These are phyloP conservation scores for Zoysia japonica DNA, from an alignment of 176 grass and related monocot species.

Conservation along the genomic window DNA sequence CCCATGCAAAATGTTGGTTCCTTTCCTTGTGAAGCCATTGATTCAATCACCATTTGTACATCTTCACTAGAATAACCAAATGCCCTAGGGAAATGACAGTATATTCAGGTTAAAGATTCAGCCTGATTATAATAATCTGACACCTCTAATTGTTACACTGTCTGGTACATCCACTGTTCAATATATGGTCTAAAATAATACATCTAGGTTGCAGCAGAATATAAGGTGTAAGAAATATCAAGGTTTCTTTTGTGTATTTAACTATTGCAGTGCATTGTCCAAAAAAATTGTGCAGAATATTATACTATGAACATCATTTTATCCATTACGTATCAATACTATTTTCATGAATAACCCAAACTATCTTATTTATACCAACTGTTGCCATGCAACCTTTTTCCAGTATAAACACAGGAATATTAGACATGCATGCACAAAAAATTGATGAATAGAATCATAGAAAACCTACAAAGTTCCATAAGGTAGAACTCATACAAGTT, in stretches of 20 bases:
- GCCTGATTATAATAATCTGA: slow-evolving; percentile 26
- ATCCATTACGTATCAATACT: background rate
- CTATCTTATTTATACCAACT: slow-evolving; percentile 3
- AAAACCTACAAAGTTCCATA: slow-evolving; percentile 7
- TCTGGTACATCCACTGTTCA: background rate
- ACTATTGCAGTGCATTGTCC: background rate
- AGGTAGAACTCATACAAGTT: background rate
- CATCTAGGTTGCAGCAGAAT: background rate
- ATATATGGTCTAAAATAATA: slow-evolving; percentile 17
- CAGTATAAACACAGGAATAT: slow-evolving; percentile 16
- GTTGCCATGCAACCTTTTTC: background rate
- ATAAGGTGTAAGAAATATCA: too few relatives aligned
- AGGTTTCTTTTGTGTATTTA: background rate
- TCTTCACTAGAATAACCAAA: slow-evolving; percentile 99
- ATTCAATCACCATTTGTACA: slow-evolving; percentile 99
- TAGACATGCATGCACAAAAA: slow-evolving; percentile 18
- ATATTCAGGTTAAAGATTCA: slow-evolving; percentile 42
- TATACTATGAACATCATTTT: background rate
- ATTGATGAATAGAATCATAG: background rate
- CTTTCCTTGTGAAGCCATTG: slow-evolving; percentile 99
- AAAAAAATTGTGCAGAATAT: background rate
- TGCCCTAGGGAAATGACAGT: slow-evolving; percentile 63
- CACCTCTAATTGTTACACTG: background rate
- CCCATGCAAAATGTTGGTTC: slow-evolving; percentile 99
- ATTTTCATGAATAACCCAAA: slow-evolving; percentile 1